Evolutionary conservation across 495 filamentous ascomycete genomes (phyloP).

Genomic region (Neurospora sp.): DNA sequence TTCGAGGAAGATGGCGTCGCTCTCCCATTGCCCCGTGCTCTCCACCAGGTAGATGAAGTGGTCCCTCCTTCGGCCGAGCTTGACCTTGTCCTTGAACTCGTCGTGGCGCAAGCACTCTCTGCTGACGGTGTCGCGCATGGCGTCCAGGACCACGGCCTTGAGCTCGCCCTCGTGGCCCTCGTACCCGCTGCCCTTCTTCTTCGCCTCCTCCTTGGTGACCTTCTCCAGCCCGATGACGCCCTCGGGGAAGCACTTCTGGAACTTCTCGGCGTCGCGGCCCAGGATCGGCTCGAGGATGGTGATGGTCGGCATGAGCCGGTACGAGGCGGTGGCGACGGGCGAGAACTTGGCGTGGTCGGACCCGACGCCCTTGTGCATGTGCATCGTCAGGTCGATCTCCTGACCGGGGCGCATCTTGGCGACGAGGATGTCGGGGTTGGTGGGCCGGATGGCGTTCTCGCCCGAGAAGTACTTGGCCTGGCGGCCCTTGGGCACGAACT

Average conservation of each 20-base stretch:
- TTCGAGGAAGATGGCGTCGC: conserved; percentile 84
- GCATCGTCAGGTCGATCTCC: conserved; percentile 69
- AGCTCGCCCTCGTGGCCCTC: conserved; percentile 62
- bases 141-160: conserved; percentile 77
- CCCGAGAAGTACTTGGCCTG: conserved; percentile 60
- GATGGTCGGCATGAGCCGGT: conserved; percentile 83
- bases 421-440: conserved; percentile 87
- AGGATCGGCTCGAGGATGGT: conserved; percentile 71
- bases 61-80: conserved; percentile 77
- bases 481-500: conserved; percentile 61
- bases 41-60: conserved; percentile 97
- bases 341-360: conserved; percentile 97
- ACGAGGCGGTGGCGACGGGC: conserved; percentile 87
- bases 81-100: conserved; percentile 92
- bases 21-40: conserved; percentile 87
- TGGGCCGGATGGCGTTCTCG: conserved; percentile 55
- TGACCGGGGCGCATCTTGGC: conserved; percentile 92
- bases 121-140: conserved; percentile 86
- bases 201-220: conserved; percentile 58
- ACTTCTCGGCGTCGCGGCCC: conserved; percentile 78
- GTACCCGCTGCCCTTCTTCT: conserved; percentile 50
- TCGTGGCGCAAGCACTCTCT: conserved; percentile 84
- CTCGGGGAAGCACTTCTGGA: conserved; percentile 76
- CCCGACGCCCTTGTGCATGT: conserved; percentile 88
- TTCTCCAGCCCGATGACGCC: conserved; percentile 78